Evolutionary conservation across 1,284 basidiomycete species (phyloP), one percentile per base, ranked within the genome.

Genomic region (Inonotus hispidus): DNA sequence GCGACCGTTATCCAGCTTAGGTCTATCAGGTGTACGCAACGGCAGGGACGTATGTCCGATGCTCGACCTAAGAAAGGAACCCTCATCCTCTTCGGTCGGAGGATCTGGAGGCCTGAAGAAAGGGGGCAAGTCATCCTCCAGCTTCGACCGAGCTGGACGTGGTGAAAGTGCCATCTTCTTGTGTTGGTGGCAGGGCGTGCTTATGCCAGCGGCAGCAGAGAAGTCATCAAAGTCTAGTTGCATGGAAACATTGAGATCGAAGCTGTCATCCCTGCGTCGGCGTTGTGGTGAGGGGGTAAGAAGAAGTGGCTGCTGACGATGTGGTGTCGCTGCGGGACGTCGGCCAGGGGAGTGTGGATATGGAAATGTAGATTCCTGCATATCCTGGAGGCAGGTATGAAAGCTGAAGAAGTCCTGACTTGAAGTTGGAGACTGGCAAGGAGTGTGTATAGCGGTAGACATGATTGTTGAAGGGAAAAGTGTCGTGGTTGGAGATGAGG

Each of bases 161-260:
- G 53, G 56, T 19, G 52, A 39, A 7, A 52, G 53, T 16, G 45
- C 41, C 11, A 29, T n/a, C 21, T 41, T 62, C 23, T 53, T 19
- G 4, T 29, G 21, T 23, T 52, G 43, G 32, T 45, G 58, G 37
- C 53, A 63, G 5, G 62, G 62, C 6, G 62, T 63, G 46, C 62
- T 63, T 39, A 60, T 56, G 3, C 47, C 62, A 5, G 62, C 50
- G 32, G 53, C 62, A 25, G 53, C 41, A 39, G 62, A 55, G 41
- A 63, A 63, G 47, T 57, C 62, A 29, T 63, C 62, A 35, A 63
- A 60, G 58, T 63, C 62, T 8, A 63, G 47, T 38, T 63, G 62
- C 63, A 64, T 64, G 38, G 61, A 43, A 3, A 57, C 38, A 16
- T 64, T 50, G 39, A 54, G 57, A 46, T 63, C 62, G 25, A 43